Percentiles rank a stretch among this genome's conserved stretches.
Evolutionary conservation across 495 filamentous ascomycete genomes (phyloP).

Genomic region (Hyaloscypha variabilis): DNA sequence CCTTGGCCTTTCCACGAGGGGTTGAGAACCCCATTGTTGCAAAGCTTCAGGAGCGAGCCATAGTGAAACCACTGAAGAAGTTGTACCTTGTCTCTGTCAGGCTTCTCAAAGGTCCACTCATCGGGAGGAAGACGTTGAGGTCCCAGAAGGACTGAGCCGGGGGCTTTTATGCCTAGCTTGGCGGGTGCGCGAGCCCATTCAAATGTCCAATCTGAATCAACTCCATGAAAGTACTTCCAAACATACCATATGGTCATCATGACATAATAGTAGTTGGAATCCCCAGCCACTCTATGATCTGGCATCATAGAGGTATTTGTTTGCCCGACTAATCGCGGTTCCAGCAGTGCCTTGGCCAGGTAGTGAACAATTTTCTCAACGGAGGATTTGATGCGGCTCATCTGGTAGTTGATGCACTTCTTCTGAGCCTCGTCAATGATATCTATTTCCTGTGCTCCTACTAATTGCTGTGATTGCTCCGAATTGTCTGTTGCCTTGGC

Average conservation of each 20-base stretch:
- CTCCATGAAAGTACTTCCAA: neutral
- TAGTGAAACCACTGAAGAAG: constrained; percentile 6
- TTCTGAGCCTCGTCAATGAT: neutral
- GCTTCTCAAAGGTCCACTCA: neutral
- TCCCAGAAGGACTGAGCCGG: neutral
- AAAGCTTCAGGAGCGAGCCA: constrained; percentile 1
- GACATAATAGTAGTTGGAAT: constrained; percentile 1
- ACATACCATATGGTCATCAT: constrained; percentile 7
- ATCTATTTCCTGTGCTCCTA: neutral
- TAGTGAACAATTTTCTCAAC: neutral
- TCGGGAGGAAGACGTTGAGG: neutral
- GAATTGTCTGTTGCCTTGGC: neutral
- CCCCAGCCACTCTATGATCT: neutral
- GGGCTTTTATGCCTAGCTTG: neutral
- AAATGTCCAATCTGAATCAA: neutral
- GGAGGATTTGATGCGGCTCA: neutral
- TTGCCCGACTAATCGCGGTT: neutral
- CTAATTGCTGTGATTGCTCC: neutral
- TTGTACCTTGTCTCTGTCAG: neutral
- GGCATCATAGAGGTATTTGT: neutral
- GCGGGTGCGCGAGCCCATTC: neutral
- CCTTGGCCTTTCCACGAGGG: neutral
- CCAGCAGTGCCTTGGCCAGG: neutral
- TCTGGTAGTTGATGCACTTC: neutral
- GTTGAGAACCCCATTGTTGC: neutral